These are phyloP conservation scores for Rasamsonia emersonii DNA, from an alignment of 2,329 filamentous ascomycete species.

Conservation along the genomic window DNA sequence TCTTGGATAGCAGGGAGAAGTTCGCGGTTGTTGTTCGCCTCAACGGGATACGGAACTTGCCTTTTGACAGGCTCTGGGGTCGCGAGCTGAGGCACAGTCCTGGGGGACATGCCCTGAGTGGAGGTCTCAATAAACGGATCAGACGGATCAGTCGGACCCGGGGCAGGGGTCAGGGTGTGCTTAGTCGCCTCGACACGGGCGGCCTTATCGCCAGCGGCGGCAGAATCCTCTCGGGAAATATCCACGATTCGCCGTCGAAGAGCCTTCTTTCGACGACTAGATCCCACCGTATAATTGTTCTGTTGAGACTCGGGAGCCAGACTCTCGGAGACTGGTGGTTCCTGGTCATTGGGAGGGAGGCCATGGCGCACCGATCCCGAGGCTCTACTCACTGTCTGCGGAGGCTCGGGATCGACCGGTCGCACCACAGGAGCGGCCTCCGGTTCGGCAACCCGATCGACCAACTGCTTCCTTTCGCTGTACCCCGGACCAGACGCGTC, in stretches of 20 bases:
- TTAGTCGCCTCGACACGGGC: conserved; percentile 6
- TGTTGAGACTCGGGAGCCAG: conserved; percentile 9
- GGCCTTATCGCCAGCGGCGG: conserved; percentile 12
- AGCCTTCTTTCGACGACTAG: conserved; percentile 39
- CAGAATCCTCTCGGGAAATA: conserved; percentile 40
- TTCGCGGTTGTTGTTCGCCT: conserved; percentile 11
- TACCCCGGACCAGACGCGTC: conserved; percentile 78
- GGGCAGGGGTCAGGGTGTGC: neutral
- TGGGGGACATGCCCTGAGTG: neutral
- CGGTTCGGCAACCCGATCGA: conserved; percentile 70
- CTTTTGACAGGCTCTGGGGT: conserved; percentile 9
- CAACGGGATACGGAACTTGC: conserved; percentile 11
- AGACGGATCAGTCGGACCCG: too few relatives aligned
- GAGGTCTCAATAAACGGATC: neutral
- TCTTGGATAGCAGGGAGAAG: conserved; percentile 17
- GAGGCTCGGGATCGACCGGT: conserved; percentile 53
- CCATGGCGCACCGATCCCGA: conserved; percentile 7
- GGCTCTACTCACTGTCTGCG: conserved; percentile 54
- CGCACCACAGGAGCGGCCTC: conserved; percentile 71
- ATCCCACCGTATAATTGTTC: conserved; percentile 22
- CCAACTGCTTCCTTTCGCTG: conserved; percentile 71
- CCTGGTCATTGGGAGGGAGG: conserved; percentile 11
- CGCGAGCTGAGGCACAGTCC: neutral
- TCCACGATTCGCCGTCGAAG: conserved; percentile 51
- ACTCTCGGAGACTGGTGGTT: conserved; percentile 10